Conservation (phyloP, 192 early-diverging fungal species). For the Umbelopsis vinacea region DNA sequence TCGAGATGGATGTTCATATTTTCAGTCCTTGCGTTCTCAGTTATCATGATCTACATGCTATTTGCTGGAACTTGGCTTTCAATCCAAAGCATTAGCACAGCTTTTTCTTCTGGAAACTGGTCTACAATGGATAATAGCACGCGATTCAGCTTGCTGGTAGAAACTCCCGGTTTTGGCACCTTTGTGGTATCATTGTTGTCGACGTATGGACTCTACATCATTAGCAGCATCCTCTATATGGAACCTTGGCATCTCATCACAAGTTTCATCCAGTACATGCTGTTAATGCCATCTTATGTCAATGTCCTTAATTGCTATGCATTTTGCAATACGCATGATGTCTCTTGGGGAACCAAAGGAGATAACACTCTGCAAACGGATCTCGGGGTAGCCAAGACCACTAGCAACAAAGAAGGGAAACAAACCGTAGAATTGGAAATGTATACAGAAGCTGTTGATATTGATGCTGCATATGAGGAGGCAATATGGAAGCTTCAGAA, state of each 20-base stretch:
- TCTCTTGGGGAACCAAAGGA: conserved; percentile 88
- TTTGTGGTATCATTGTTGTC: conserved; percentile 65
- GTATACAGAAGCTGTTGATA: conserved; percentile 47
- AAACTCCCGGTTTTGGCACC: conserved; percentile 52
- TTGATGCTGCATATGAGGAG: conserved; percentile 53
- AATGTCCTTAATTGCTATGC: conserved; percentile 70
- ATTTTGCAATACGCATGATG: conserved; percentile 65
- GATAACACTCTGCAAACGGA: conserved; percentile 59
- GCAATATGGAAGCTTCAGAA: conserved; percentile 33
- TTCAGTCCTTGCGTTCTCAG: conserved; percentile 50
- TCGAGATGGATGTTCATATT: conserved; percentile 60
- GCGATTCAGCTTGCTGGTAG: conserved; percentile 14
- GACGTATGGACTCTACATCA: conserved; percentile 79
- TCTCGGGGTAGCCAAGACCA: conserved; percentile 52
- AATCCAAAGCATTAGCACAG: conserved; percentile 42
- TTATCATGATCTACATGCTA: conserved; percentile 60
- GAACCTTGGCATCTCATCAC: conserved; percentile 86
- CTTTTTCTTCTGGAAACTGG: conserved; percentile 24
- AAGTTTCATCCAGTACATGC: conserved; percentile 71
- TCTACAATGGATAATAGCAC: background rate
- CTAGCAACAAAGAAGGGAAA: conserved; percentile 32
- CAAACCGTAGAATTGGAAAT: conserved; percentile 53
- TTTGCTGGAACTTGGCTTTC: conserved; percentile 58
- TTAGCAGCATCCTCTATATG: conserved; percentile 67
- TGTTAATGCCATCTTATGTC: conserved; percentile 79